Conservation (phyloP, 306 rosid genomes). For the Astragalus membranaceus region DNA sequence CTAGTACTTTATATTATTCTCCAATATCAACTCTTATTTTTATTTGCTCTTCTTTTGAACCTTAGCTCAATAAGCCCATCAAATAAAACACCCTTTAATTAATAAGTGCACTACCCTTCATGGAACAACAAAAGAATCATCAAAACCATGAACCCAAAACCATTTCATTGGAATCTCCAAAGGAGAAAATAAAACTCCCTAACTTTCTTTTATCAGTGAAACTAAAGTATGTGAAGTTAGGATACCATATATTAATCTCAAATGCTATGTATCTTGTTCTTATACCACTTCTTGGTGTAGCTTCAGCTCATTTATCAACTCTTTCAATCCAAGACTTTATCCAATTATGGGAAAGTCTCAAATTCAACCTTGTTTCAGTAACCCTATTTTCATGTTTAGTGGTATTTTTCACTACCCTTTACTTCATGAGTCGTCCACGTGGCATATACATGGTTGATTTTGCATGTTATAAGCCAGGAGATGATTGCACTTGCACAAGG, state of each 20-base stretch:
- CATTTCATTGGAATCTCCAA: constrained; percentile 8
- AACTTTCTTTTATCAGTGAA: constrained; percentile 63
- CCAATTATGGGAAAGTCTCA: constrained; percentile 42
- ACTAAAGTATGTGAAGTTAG: constrained; percentile 83
- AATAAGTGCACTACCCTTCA: neutral
- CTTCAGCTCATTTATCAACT: constrained; percentile 54
- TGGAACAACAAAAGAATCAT: neutral
- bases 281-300: constrained; percentile 37
- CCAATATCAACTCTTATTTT: neutral
- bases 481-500: constrained; percentile 35
- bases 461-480: constrained; percentile 62
- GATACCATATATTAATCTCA: constrained; percentile 77
- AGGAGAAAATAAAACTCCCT: constrained; percentile 36
- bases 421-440: constrained; percentile 74
- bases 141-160: neutral
- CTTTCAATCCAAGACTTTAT: constrained; percentile 27
- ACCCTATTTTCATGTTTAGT: constrained; percentile 38
- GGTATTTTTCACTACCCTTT: constrained; percentile 60
- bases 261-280: constrained; percentile 73
- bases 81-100: no score
- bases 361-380: constrained; percentile 47
- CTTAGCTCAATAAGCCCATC: neutral
- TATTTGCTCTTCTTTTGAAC: neutral
- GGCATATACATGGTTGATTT: constrained; percentile 56
- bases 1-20: neutral